phyloP scores from a whole-genome alignment of 495 filamentous ascomycete species.

The Eremomyces bilateralis region DNA sequence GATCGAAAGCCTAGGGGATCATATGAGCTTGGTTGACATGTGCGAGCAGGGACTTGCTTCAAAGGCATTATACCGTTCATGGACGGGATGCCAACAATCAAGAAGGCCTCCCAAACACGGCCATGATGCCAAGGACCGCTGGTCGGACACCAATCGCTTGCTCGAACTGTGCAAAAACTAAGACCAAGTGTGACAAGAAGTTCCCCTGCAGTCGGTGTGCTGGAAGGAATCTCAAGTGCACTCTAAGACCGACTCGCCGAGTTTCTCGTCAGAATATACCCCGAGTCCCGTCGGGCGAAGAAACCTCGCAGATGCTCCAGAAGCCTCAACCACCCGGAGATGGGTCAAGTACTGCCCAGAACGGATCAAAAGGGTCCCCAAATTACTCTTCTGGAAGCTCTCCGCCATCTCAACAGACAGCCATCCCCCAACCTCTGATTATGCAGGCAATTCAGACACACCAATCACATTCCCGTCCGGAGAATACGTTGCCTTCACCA shows the following conservation, averaged over 20 bases:
- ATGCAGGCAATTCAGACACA: no score
- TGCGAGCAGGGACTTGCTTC: conserved; percentile 30
- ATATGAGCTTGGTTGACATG: no score
- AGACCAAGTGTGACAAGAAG: conserved; percentile 45
- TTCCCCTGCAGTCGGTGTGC: conserved; percentile 37
- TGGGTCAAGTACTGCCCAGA: conserved; percentile 8
- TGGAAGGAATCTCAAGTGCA: conserved; percentile 33
- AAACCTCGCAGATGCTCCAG: no score
- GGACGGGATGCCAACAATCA: conserved; percentile 20
- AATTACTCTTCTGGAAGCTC: conserved; percentile 9
- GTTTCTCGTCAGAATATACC: conserved; percentile 27
- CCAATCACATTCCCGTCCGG: no score
- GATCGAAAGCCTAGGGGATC: no score
- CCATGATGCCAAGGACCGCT: conserved; percentile 20
- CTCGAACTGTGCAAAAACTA: conserved; percentile 23
- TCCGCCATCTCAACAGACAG: conserved; percentile 6
- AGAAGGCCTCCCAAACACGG: conserved; percentile 17
- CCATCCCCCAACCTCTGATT: no score
- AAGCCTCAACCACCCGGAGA: no score
- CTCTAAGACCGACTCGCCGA: conserved; percentile 31
- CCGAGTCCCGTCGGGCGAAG: no score
- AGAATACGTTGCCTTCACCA: no score
- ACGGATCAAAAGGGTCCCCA: conserved; percentile 6
- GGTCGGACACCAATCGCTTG: conserved; percentile 23
- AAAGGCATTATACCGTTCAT: conserved; percentile 30